A percentile compares a stretch with the other conserved stretches of the same genome.
Conservation (phyloP, 2,329 filamentous ascomycete species). For the Xylaria digitata region DNA sequence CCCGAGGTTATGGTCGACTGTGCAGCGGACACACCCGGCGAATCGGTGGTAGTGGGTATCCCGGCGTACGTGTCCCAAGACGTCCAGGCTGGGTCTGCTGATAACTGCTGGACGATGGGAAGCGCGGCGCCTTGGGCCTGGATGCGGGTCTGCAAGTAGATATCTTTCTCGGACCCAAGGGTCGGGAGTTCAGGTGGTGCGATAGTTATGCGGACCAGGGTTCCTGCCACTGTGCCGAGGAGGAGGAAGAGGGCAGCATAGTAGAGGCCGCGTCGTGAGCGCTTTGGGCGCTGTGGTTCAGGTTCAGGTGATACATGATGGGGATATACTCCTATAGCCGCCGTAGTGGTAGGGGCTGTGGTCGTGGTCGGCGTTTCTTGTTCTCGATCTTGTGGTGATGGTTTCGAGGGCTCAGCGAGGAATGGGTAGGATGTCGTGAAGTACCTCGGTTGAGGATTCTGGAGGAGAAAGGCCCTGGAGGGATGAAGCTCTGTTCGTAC, state of each 20-base stretch:
- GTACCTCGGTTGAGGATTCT: constrained; percentile 18
- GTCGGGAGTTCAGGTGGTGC: constrained; percentile 56
- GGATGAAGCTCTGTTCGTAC: background rate
- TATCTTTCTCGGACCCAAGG: constrained; percentile 56
- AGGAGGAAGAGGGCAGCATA: constrained; percentile 54
- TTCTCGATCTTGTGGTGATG: constrained; percentile 2
- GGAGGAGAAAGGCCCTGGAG: background rate
- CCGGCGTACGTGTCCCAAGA: constrained; percentile 58
- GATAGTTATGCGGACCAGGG: constrained; percentile 54
- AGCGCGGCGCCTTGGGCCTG: constrained; percentile 57
- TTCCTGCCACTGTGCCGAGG: constrained; percentile 55
- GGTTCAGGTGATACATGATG: background rate
- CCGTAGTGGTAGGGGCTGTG: background rate
- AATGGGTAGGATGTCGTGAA: constrained; percentile 26
- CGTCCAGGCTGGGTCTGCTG: constrained; percentile 56
- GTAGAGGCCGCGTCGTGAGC: constrained; percentile 43
- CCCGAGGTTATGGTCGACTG: constrained; percentile 54
- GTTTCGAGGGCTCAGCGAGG: constrained; percentile 16
- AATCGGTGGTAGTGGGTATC: background rate
- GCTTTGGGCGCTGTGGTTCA: constrained; percentile 43
- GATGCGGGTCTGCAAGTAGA: constrained; percentile 55
- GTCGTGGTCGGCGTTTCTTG: background rate
- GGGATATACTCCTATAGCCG: background rate
- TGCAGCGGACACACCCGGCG: background rate
- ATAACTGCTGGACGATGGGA: constrained; percentile 60